Percentiles rank a stretch among this genome's conserved stretches.
Conservation (phyloP, 108 stramenopile genomes). For the Skeletonema grethae region DNA sequence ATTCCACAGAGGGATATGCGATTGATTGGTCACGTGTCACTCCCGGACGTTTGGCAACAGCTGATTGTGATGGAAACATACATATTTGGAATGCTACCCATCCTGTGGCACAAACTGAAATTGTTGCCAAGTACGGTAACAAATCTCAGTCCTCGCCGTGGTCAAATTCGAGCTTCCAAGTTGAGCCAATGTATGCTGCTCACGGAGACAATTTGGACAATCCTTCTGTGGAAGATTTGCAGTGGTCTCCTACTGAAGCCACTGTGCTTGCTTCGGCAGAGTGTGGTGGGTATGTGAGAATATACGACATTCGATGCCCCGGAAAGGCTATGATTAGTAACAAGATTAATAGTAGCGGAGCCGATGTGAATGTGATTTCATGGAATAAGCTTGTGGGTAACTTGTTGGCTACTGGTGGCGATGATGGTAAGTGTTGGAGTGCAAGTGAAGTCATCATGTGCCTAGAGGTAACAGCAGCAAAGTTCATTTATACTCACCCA, state of each 20-base stretch:
- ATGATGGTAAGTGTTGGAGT: constrained; percentile 78
- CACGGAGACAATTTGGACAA: constrained; percentile 48
- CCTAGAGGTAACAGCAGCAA: background rate
- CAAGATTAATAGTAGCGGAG: constrained; percentile 64
- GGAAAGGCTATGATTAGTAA: constrained; percentile 81
- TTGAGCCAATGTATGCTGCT: constrained; percentile 58
- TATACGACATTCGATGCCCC: constrained; percentile 92
- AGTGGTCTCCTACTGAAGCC: constrained; percentile 94
- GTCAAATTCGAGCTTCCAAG: constrained; percentile 46
- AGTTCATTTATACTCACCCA: background rate
- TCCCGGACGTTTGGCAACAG: constrained; percentile 83
- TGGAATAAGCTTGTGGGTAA: constrained; percentile 94
- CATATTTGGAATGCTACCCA: constrained; percentile 78
- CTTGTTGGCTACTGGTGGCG: constrained; percentile 92
- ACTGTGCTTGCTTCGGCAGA: constrained; percentile 94
- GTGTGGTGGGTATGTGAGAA: constrained; percentile 76
- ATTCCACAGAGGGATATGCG: constrained; percentile 91
- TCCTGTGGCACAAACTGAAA: constrained; percentile 18
- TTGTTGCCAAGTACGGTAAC: constrained; percentile 11
- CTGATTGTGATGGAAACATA: constrained; percentile 89
- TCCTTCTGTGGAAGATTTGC: constrained; percentile 92
- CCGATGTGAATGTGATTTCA: constrained; percentile 95
- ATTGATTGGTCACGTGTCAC: constrained; percentile 87
- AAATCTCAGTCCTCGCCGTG: constrained; percentile 21
- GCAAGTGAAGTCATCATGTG: background rate